A percentile compares a stretch with the other conserved stretches of the same genome.
phyloP scores from a whole-genome alignment of 2,329 filamentous ascomycete genomes.

The Stagonosporopsis chrysanthemi region DNA sequence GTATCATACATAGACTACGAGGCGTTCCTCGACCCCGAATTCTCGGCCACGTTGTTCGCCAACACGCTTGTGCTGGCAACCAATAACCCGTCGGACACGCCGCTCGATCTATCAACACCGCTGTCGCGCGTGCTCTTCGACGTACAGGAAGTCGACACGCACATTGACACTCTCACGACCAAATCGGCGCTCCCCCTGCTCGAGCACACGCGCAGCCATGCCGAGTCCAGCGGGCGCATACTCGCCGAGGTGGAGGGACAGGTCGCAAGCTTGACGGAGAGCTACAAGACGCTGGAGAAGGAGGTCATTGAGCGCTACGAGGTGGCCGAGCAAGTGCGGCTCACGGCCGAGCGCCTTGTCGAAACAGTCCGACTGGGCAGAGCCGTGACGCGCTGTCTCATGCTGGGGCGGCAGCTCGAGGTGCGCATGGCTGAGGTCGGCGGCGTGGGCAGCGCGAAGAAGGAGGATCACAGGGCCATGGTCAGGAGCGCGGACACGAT shows the following conservation, averaged over 20 bases:
- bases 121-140: constrained; percentile 95
- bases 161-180: constrained; percentile 89
- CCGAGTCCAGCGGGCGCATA: constrained; percentile 74
- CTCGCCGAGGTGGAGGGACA: constrained; percentile 80
- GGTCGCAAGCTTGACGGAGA: constrained; percentile 79
- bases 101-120: constrained; percentile 91
- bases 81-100: constrained; percentile 89
- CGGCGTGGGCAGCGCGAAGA: constrained; percentile 56
- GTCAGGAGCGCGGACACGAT: constrained; percentile 84
- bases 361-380: constrained; percentile 79
- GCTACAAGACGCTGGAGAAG: constrained; percentile 83
- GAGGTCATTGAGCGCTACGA: constrained; percentile 88
- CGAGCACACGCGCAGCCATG: constrained; percentile 77
- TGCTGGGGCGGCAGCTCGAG: constrained; percentile 85
- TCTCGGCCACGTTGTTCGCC: constrained; percentile 82
- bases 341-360: constrained; percentile 80
- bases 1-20: constrained; percentile 96
- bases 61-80: constrained; percentile 88
- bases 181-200: constrained; percentile 82
- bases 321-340: constrained; percentile 80
- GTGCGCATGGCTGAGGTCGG: constrained; percentile 79
- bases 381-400: constrained; percentile 78
- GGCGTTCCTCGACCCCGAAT: constrained; percentile 82
- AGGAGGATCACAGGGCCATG: constrained; percentile 78
- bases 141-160: constrained; percentile 94